phyloP scores from a whole-genome alignment of 768 basidiomycete genomes.

The Leccinum truebloodii region DNA sequence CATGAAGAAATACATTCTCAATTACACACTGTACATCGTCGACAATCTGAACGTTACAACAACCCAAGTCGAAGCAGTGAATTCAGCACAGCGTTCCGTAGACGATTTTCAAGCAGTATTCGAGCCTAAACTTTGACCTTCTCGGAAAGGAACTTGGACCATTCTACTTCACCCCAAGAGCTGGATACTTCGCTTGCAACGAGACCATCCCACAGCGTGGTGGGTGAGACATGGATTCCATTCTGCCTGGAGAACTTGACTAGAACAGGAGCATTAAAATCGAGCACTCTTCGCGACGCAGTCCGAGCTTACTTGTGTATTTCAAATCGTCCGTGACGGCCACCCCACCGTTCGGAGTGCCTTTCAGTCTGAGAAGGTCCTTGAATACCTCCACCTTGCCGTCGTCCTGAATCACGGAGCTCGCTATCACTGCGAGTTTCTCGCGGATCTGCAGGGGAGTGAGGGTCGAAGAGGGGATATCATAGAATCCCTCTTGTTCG shows the following conservation, averaged over 20 bases:
- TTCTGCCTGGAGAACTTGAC: slow-evolving; percentile 92
- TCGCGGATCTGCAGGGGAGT: slow-evolving; percentile 74
- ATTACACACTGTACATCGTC: too few relatives aligned
- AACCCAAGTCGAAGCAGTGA: too few relatives aligned
- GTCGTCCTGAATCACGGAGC: slow-evolving; percentile 49
- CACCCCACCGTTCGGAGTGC: slow-evolving; percentile 68
- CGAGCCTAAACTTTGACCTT: too few relatives aligned
- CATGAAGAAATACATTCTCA: too few relatives aligned
- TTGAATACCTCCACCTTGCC: slow-evolving; percentile 67
- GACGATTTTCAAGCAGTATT: too few relatives aligned
- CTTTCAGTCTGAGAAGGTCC: slow-evolving; percentile 63
- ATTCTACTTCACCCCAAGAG: slow-evolving; percentile 56
- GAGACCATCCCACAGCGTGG: slow-evolving; percentile 75
- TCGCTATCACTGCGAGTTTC: slow-evolving; percentile 64
- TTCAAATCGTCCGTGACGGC: slow-evolving; percentile 85
- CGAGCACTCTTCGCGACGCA: not conserved
- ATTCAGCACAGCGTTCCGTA: too few relatives aligned
- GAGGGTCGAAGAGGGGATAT: slow-evolving; percentile 65
- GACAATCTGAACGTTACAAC: too few relatives aligned
- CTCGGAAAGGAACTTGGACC: too few relatives aligned
- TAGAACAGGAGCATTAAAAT: slow-evolving; percentile 29
- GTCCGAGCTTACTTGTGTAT: slow-evolving; percentile 66
- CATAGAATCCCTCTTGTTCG: slow-evolving; percentile 74
- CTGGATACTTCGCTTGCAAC: slow-evolving; percentile 71
- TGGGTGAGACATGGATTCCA: slow-evolving; percentile 88